A percentile compares a stretch with the other conserved stretches of the same genome.
phyloP scores from a whole-genome alignment of 2,329 filamentous ascomycete species.

The Drechslerella coelobrocha region DNA sequence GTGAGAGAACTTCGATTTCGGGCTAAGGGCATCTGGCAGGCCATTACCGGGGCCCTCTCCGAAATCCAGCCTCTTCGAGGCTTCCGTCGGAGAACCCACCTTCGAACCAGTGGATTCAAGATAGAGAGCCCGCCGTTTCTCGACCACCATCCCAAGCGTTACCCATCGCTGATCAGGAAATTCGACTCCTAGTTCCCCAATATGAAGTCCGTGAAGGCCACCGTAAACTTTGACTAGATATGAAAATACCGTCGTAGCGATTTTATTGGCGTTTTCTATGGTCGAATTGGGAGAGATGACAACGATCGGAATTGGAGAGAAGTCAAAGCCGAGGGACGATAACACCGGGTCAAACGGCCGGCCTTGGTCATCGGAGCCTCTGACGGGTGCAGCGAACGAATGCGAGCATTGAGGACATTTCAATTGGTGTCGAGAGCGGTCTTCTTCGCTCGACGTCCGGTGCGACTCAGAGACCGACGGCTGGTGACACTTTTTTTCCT shows the following conservation, averaged over 20 bases:
- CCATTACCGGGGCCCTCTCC: conserved; percentile 32
- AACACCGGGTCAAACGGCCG: conserved; percentile 27
- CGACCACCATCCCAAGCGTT: conserved; percentile 43
- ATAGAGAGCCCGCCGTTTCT: conserved; percentile 36
- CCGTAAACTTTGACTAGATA: conserved; percentile 45
- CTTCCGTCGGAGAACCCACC: conserved; percentile 20
- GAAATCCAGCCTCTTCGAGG: conserved; percentile 22
- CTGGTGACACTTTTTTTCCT: conserved; percentile 33
- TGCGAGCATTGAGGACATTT: conserved; percentile 48
- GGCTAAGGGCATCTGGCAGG: conserved; percentile 15
- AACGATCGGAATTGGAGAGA: conserved; percentile 38
- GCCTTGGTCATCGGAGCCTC: conserved; percentile 37
- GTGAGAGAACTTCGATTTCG: conserved; percentile 38
- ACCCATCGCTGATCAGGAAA: conserved; percentile 48
- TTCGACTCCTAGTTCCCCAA: conserved; percentile 45
- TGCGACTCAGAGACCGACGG: conserved; percentile 32
- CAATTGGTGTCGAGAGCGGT: conserved; percentile 29
- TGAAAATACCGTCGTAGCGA: conserved; percentile 32
- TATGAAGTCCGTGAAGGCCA: conserved; percentile 32
- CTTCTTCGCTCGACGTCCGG: conserved; percentile 40
- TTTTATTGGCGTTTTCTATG: conserved; percentile 44
- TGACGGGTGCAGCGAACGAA: conserved; percentile 14
- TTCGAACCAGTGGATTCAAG: conserved; percentile 26
- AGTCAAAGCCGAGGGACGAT: conserved; percentile 37
- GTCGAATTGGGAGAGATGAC: conserved; percentile 44